Evolutionary conservation across 768 basidiomycete genomes (phyloP).

Genomic region (Leccinellum rugosiceps): DNA sequence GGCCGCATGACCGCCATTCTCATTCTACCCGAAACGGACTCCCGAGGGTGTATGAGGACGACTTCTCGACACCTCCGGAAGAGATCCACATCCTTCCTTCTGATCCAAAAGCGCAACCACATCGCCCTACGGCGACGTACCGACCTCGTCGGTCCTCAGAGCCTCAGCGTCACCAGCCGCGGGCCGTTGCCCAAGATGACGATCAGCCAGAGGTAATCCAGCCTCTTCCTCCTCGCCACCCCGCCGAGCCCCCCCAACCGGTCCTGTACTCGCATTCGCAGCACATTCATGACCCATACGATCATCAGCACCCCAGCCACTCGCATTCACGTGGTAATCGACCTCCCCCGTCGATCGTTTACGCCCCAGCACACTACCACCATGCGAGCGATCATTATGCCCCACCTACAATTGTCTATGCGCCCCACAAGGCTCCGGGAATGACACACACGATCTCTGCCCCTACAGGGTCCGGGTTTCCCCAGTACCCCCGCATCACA

Average conservation of each 20-base stretch:
- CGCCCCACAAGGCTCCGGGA: slow-evolving; percentile 54
- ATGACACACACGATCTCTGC: slow-evolving; percentile 72
- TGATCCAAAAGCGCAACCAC: slow-evolving; percentile 35
- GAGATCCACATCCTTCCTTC: slow-evolving; percentile 64
- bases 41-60: slow-evolving; percentile 16
- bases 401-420: slow-evolving; percentile 57
- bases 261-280: slow-evolving; percentile 40
- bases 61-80: slow-evolving; percentile 43
- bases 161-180: slow-evolving; percentile 25
- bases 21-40: slow-evolving; percentile 16
- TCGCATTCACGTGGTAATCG: slow-evolving; percentile 37
- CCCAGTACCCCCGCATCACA: slow-evolving; percentile 42
- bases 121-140: slow-evolving; percentile 28
- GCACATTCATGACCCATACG: slow-evolving; percentile 34
- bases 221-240: slow-evolving; percentile 32
- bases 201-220: slow-evolving; percentile 33
- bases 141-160: slow-evolving; percentile 30
- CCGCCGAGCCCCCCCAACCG: slow-evolving; percentile 19
- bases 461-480: slow-evolving; percentile 37
- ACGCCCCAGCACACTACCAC: slow-evolving; percentile 45
- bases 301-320: slow-evolving; percentile 31
- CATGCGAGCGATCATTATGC: slow-evolving; percentile 51
- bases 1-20: slow-evolving; percentile 26
- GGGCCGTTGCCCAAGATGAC: slow-evolving; percentile 12
- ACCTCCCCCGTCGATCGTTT: slow-evolving; percentile 56